Base-by-base conservation (phyloP, 2,329 filamentous ascomycete genomes). In the Erysiphe pulchra region DNA sequence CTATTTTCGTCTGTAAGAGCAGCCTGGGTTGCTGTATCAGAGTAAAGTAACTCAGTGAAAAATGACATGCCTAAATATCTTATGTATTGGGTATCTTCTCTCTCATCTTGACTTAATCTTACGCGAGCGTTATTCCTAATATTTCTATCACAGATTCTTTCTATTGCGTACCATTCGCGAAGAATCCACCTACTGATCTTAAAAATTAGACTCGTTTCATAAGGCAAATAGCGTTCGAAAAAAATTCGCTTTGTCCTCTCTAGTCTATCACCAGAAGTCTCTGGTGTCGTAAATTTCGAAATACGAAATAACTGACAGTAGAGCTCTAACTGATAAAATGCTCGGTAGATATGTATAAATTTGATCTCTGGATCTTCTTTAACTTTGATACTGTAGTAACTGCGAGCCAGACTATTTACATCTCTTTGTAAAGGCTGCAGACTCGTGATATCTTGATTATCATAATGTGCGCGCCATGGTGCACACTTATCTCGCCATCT, bases 181-280 rank as follows among this genome's bases (percentile, higher is more conserved):
- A 43, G 24, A 43, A 43, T 24, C 41, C 41, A 43, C 28, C 41
- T n/a, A 17, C 28, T 43, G 12, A 43, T 33, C 28, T 43, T 43
- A 8, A 43, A 28, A 4, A 43, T 28, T 33, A 43, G 28, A 32
- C 32, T 28, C 5, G 41, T 28, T 33, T 43, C 20, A 11, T 28
- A n/a, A 31, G 41, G 41, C 14, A 32, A 28, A 43, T 43, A 43
- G 11, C 41, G 24, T 33, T 43, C 41, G 28, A 43, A 43, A 13
- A 43, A 43, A 5, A 43, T 43, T 33, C 41, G 24, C 28, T 43
- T 43, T 28, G 10, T 32, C 9, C 4, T 43, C 28, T 43, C 41
- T 16, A 43, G 24, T 10, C 12, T 43, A 10, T 43, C 41, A n/a
- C 41, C n/a, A 16, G 13, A 32, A 43, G 41, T 43, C 33, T 43